A percentile compares a stretch with the other conserved stretches of the same genome.
phyloP scores from a whole-genome alignment of 306 rosid species.

The Cucurbita maxima region DNA sequence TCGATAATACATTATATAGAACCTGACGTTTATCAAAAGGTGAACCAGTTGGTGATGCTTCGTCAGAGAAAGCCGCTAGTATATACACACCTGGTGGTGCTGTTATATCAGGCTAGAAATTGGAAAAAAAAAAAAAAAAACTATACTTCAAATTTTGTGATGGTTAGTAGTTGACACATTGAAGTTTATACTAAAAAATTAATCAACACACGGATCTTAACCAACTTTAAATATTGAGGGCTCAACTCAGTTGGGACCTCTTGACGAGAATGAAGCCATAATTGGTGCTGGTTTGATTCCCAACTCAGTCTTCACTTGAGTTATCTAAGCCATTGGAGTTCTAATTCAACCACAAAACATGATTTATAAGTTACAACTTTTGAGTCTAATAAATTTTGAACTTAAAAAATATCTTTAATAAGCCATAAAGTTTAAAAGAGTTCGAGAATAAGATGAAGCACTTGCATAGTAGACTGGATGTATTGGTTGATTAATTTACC shows the following conservation, averaged over 20 bases:
- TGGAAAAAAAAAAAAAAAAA: too few relatives aligned
- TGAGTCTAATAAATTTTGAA: too few relatives aligned
- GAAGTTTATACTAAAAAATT: too few relatives aligned
- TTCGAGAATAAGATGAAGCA: too few relatives aligned
- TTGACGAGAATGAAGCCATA: conserved; percentile 50
- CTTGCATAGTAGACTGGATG: too few relatives aligned
- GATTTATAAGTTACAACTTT: too few relatives aligned
- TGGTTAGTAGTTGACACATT: too few relatives aligned
- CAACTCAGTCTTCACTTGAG: conserved; percentile 16
- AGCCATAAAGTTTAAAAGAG: too few relatives aligned
- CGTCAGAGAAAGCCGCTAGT: conserved; percentile 27
- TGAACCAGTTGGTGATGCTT: neutral
- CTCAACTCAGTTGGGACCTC: conserved; percentile 43
- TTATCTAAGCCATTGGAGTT: conserved; percentile 31
- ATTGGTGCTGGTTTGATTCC: conserved; percentile 28
- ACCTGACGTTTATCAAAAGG: conserved; percentile 14
- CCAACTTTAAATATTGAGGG: conserved; percentile 31
- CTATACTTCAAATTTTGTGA: too few relatives aligned
- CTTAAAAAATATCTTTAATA: too few relatives aligned
- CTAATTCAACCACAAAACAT: conserved; percentile 5
- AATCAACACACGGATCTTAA: too few relatives aligned
- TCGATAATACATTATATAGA: conserved; percentile 15
- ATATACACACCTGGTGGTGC: conserved; percentile 53
- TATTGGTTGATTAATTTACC: neutral
- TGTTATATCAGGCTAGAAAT: conserved; percentile 30